These are phyloP conservation scores for Trichoderma sp. DNA, from an alignment of 2,329 filamentous ascomycete genomes.

Conservation along the genomic window DNA sequence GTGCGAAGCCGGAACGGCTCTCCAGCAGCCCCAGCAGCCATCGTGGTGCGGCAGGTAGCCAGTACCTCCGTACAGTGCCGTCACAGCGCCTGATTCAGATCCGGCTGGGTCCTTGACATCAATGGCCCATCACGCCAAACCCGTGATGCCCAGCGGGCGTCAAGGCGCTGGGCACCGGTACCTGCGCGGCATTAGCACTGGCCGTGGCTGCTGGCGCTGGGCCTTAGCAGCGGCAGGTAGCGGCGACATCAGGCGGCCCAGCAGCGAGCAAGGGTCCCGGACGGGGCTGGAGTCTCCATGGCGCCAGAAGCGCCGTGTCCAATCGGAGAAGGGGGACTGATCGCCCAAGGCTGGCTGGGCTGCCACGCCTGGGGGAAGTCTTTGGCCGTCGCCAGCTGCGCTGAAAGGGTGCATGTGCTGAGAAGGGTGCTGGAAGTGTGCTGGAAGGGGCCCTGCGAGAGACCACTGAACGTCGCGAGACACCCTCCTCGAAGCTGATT, in stretches of 20 bases:
- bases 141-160: slow-evolving; percentile 15
- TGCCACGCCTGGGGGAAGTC: not conserved
- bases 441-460: not conserved
- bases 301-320: not conserved
- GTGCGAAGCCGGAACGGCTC: not conserved
- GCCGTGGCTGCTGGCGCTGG: slow-evolving; percentile 12
- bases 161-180: slow-evolving; percentile 19
- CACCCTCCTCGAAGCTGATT: not conserved
- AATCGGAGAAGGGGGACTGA: slow-evolving; percentile 25
- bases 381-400: slow-evolving; percentile 13
- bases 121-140: slow-evolving; percentile 21
- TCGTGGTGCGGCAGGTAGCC: not conserved
- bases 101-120: not conserved
- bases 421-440: not conserved
- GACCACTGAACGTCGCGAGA: not conserved
- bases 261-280: not conserved
- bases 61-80: slow-evolving; percentile 18
- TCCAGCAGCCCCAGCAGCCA: not conserved
- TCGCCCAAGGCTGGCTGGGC: slow-evolving; percentile 13
- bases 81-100: slow-evolving; percentile 25
- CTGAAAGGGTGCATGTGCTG: not conserved
- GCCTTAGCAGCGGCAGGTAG: slow-evolving; percentile 35
- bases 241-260: slow-evolving; percentile 28
- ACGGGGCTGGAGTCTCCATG: slow-evolving; percentile 18
- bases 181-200: slow-evolving; percentile 23